Conservation (phyloP, 2,329 filamentous ascomycete genomes). For the Chrysoporthe puriensis region DNA sequence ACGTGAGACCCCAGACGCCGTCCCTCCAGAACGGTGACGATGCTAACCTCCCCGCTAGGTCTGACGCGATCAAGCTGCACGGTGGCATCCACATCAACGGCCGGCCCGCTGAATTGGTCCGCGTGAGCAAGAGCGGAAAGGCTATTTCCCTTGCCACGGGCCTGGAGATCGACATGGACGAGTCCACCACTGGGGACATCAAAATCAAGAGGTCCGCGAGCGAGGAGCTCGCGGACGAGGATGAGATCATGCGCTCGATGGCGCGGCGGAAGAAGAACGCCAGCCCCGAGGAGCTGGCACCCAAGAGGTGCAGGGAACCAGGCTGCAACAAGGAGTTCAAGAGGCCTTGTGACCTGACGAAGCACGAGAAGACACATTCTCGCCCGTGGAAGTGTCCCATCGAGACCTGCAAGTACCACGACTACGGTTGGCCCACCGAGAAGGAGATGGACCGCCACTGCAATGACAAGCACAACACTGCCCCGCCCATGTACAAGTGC, state of each 20-base stretch:
- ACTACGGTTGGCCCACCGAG: conserved; percentile 92
- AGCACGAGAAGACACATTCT: conserved; percentile 97
- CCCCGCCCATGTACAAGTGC: conserved; percentile 83
- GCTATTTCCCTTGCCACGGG: conserved; percentile 77
- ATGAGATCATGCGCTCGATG: conserved; percentile 88
- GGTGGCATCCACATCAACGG: conserved; percentile 83
- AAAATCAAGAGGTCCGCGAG: conserved; percentile 69
- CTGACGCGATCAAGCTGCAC: conserved; percentile 76
- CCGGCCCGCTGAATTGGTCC: conserved; percentile 80
- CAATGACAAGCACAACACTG: conserved; percentile 90
- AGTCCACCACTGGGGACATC: conserved; percentile 50
- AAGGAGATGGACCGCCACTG: conserved; percentile 96
- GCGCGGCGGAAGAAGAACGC: conserved; percentile 94
- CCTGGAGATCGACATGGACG: conserved; percentile 61
- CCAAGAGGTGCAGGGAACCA: conserved; percentile 73
- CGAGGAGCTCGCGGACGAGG: conserved; percentile 75
- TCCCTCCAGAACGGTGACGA: conserved; percentile 21
- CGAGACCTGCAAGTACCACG: conserved; percentile 83
- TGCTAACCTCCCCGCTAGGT: conserved; percentile 40
- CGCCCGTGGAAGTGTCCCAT: conserved; percentile 93
- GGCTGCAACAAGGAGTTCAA: conserved; percentile 92
- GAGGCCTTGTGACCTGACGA: conserved; percentile 94
- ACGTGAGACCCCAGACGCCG: conserved; percentile 40
- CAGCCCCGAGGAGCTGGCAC: conserved; percentile 79
- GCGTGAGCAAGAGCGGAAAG: conserved; percentile 79